Evolutionary conservation across 345 rosid species (phyloP).

Genomic region (Carallia pectinifolia): DNA sequence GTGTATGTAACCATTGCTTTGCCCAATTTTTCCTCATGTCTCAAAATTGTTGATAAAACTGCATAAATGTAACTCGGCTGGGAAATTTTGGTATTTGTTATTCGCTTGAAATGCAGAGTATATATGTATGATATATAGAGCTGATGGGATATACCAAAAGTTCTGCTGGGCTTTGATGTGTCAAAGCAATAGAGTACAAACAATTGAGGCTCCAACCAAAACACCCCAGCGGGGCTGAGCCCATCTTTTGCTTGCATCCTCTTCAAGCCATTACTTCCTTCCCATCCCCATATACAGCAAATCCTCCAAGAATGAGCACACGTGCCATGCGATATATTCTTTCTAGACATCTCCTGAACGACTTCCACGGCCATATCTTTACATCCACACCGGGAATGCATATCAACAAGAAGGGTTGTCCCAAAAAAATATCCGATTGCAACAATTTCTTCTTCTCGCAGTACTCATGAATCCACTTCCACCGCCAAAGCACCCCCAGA

Average conservation of each 20-base stretch:
- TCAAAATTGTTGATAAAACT: no score
- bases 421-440: constrained; percentile 45
- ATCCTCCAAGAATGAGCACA: constrained; percentile 55
- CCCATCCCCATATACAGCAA: constrained; percentile 45
- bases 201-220: constrained; percentile 46
- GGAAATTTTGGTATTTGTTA: no score
- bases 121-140: no score
- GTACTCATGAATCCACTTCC: constrained; percentile 58
- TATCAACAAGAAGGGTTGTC: constrained; percentile 56
- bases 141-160: no score
- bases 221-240: constrained; percentile 48
- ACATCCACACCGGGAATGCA: constrained; percentile 59
- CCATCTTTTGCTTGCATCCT: constrained; percentile 40
- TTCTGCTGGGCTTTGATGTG: no score
- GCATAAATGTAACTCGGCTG: no score
- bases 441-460: constrained; percentile 33
- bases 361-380: constrained; percentile 36
- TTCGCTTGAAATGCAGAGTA: no score
- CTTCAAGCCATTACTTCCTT: constrained; percentile 45
- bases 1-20: no score
- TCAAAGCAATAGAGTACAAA: constrained; percentile 35
- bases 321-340: constrained; percentile 37
- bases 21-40: no score
- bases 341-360: constrained; percentile 36
- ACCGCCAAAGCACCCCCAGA: constrained; percentile 41